phyloP scores from a whole-genome alignment of 2,329 filamentous ascomycete genomes.

The Zymoseptoria brevis region DNA sequence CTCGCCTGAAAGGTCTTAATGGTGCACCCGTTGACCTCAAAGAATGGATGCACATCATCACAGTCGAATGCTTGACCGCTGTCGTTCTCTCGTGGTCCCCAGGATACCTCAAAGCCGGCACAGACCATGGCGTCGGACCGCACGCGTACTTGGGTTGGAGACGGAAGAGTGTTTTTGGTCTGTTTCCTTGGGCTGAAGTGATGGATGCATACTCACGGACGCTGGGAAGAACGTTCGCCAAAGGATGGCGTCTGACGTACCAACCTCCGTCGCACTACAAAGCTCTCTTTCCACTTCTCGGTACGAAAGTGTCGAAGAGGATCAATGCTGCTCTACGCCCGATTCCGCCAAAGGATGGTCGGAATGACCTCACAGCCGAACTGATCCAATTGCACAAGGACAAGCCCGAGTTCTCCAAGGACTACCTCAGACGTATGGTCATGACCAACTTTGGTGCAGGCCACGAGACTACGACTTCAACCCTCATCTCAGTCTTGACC shows the following conservation, averaged over 20 bases:
- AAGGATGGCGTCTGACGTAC: constrained; percentile 9
- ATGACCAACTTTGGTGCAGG: constrained; percentile 17
- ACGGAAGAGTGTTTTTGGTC: constrained; percentile 13
- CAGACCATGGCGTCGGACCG: constrained; percentile 8
- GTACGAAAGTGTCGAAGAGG: constrained; percentile 8
- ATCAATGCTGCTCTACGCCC: constrained; percentile 8
- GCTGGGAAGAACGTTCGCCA: constrained; percentile 8
- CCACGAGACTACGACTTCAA: constrained; percentile 14
- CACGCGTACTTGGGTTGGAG: constrained; percentile 15
- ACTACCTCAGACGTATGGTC: constrained; percentile 14
- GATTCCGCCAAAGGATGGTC: constrained; percentile 4
- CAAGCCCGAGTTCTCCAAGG: constrained; percentile 10
- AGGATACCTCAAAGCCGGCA: constrained; percentile 9
- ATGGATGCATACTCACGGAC: constrained; percentile 11
- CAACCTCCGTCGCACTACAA: constrained; percentile 10
- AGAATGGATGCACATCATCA: constrained; percentile 16
- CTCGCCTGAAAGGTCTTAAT: constrained; percentile 1
- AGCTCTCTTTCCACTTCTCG: constrained; percentile 10
- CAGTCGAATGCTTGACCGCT: constrained; percentile 12
- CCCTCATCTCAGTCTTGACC: constrained; percentile 5
- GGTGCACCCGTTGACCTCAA: constrained; percentile 11
- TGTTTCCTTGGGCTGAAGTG: constrained; percentile 11
- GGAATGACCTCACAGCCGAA: constrained; percentile 9
- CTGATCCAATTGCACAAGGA: constrained; percentile 12
- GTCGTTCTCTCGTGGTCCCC: constrained; percentile 12